Base-by-base conservation (phyloP, 495 filamentous ascomycete species). In the Bombardia bombarda region DNA sequence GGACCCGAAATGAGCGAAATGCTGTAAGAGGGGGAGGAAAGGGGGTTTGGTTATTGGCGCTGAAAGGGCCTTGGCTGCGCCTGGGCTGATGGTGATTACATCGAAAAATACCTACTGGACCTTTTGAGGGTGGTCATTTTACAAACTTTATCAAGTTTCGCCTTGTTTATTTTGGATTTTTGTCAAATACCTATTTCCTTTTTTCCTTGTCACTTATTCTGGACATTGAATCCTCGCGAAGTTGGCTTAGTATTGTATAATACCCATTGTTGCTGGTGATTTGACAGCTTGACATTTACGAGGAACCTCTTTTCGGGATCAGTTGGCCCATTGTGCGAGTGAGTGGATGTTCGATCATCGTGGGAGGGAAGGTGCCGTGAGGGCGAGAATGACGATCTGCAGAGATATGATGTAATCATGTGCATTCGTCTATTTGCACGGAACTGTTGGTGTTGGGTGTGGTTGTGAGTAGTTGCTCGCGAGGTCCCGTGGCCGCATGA, bases 211-310 rank as follows among this genome's bases (percentile, higher is more conserved):
- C n/a, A n/a, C n/a, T n/a, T n/a, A n/a, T n/a, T n/a, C n/a, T n/a
- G n/a, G n/a, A n/a, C n/a, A n/a, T n/a, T n/a, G n/a, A 19, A 51
- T 25, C 14, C 14, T 21, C 32, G 17, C 24, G 26, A 45, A 37
- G 37, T 42, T 46, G 50, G 55, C 52, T 54, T 49, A 46, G 49
- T 26, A 51, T 50, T 57, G 54, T 60, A 60, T 48, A 57, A 60
- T 57, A 60, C 54, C 53, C 56, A 49, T 43, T 49, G n/a, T 43
- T 33, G 52, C 48, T 52, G 38, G 43, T 30, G 46, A 45, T 40
- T 24, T 49, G 22, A 17, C 35, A 37, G 46, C 17, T 38, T 34
- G 37, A 33, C 30, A 33, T 31, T 44, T 45, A 28, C 26, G 7
- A 42, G 21, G 13, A 28, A 13, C 26, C 6, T 28, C n/a, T n/a